These are phyloP conservation scores for Cyberlindnera amylophila DNA, from an alignment of 805 yeast species.

Conservation along the genomic window DNA sequence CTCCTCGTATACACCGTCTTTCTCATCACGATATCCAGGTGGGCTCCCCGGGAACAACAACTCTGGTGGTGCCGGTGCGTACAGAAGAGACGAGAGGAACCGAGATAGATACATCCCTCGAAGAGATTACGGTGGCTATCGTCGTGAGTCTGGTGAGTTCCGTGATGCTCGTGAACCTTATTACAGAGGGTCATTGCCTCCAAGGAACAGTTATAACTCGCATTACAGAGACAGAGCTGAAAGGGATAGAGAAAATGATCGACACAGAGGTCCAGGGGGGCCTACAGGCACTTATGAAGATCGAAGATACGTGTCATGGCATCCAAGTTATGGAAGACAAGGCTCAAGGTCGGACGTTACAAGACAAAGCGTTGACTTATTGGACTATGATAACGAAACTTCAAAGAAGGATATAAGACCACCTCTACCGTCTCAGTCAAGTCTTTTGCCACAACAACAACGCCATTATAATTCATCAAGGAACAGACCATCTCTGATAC, in stretches of 20 bases:
- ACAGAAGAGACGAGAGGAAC: constrained; percentile 2
- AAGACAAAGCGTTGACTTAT: not conserved
- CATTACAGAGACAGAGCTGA: constrained; percentile 10
- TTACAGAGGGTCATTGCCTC: not conserved
- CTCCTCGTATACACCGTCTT: constrained; percentile 9
- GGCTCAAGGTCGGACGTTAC: not conserved
- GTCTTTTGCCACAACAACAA: not conserved
- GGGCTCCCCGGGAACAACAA: not conserved
- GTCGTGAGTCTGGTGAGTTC: not conserved
- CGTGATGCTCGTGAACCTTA: not conserved
- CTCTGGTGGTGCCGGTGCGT: not conserved
- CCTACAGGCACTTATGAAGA: too few species aligned
- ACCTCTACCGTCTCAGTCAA: constrained; percentile 7
- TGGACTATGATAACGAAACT: constrained; percentile 4
- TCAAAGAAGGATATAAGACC: not conserved
- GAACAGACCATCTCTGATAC: constrained; percentile 26
- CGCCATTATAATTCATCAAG: not conserved
- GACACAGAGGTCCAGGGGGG: too few species aligned
- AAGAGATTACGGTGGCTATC: not conserved
- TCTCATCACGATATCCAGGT: constrained; percentile 1
- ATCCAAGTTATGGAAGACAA: not conserved
- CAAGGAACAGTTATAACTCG: constrained; percentile 2
- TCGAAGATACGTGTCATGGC: not conserved
- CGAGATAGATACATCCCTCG: not conserved
- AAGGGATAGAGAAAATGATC: not conserved